A percentile compares a stretch with the other conserved stretches of the same genome.
phyloP scores from a whole-genome alignment of 2,329 filamentous ascomycete species.

The Plectosphaerella sp. region DNA sequence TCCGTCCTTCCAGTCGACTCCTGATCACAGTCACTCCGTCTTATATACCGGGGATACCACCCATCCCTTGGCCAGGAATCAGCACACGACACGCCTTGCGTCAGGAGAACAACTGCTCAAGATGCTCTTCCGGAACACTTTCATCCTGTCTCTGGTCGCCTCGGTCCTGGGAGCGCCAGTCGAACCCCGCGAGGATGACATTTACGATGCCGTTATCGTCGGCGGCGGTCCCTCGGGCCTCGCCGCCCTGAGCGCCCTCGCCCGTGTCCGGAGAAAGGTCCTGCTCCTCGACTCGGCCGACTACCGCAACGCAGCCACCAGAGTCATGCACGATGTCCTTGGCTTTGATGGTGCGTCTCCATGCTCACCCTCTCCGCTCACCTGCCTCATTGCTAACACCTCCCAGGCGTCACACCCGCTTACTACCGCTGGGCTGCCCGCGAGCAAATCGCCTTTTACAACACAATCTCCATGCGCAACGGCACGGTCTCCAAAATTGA shows the following conservation, averaged over 20 bases:
- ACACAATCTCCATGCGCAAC: conserved; percentile 35
- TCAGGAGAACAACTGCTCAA: not conserved
- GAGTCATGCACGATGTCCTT: conserved; percentile 58
- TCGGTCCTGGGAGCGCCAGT: conserved; percentile 3
- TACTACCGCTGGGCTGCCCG: conserved; percentile 52
- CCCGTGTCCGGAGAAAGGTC: conserved; percentile 49
- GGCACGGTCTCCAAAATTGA: conserved; percentile 44
- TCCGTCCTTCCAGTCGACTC: not conserved
- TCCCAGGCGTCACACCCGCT: conserved; percentile 45
- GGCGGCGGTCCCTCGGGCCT: conserved; percentile 56
- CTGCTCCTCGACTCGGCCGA: conserved; percentile 54
- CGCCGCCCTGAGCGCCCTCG: conserved; percentile 50
- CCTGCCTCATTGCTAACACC: not conserved
- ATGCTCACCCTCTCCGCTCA: not conserved
- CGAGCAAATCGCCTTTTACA: conserved; percentile 45
- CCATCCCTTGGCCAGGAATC: not conserved
- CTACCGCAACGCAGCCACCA: conserved; percentile 52
- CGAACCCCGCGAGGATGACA: not conserved
- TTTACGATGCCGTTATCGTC: conserved; percentile 52
- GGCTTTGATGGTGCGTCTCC: conserved; percentile 49
- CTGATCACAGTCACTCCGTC: not conserved
- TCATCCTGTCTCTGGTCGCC: conserved; percentile 2
- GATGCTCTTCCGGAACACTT: not conserved
- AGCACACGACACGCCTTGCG: too few species aligned
- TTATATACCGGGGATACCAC: not conserved